These are phyloP conservation scores for Lactarius deliciosus DNA, from an alignment of 768 basidiomycete genomes.

Conservation along the genomic window DNA sequence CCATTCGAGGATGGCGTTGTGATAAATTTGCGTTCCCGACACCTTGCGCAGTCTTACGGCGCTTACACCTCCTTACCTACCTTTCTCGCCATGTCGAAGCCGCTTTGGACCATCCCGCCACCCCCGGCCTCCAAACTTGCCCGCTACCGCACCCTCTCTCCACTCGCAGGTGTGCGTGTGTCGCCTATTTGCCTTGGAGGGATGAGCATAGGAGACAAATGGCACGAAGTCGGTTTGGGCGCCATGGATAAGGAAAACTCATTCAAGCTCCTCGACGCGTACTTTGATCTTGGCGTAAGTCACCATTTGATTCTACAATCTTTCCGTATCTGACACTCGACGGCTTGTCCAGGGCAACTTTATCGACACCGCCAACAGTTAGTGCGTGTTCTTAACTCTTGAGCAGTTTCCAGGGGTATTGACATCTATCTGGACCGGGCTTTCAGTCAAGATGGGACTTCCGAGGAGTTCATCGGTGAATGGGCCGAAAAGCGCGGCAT, in stretches of 20 bases:
- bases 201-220: conserved; percentile 43
- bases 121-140: conserved; percentile 34
- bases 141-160: conserved; percentile 37
- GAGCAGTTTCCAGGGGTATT: no score
- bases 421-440: not conserved
- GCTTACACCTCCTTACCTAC: not conserved
- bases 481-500: conserved; percentile 41
- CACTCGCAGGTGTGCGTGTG: conserved; percentile 39
- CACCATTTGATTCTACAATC: not conserved
- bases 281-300: conserved; percentile 35
- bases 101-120: conserved; percentile 15
- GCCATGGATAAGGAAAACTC: conserved; percentile 38
- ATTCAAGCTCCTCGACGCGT: conserved; percentile 44
- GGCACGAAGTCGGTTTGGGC: conserved; percentile 36
- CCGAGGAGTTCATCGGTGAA: conserved; percentile 43
- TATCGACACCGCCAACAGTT: conserved; percentile 41
- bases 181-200: conserved; percentile 42
- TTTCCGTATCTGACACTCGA: not conserved
- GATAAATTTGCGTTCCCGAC: not conserved
- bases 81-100: not conserved
- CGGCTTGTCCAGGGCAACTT: conserved; percentile 32
- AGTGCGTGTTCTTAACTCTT: conserved; percentile 28
- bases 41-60: not conserved
- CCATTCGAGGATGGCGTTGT: not conserved
- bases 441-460: conserved; percentile 31